These are phyloP conservation scores for Arthrobotrys sphaeroides DNA, from an alignment of 2,329 filamentous ascomycete species.

Conservation along the genomic window DNA sequence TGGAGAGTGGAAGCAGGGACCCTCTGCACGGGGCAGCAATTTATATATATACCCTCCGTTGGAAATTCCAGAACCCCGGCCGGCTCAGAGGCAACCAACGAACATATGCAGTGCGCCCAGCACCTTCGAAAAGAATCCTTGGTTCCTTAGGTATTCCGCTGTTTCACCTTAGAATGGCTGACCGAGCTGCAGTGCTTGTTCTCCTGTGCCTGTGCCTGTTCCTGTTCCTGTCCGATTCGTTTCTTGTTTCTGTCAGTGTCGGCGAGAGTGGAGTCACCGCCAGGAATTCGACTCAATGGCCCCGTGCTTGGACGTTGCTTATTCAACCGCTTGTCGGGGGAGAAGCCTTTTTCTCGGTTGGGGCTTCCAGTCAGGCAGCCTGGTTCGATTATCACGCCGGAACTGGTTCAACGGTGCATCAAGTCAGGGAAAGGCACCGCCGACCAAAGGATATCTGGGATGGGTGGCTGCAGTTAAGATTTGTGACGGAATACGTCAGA, in stretches of 20 bases:
- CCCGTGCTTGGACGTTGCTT: constrained; percentile 6
- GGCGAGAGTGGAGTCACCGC: constrained; percentile 22
- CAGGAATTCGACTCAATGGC: constrained; percentile 2
- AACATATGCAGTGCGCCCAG: constrained; percentile 3
- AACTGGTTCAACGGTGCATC: background rate
- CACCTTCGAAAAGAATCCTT: constrained; percentile 6
- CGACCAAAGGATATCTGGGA: constrained; percentile 21
- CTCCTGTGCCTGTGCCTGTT: background rate
- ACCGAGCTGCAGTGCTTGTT: background rate
- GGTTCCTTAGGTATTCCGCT: background rate
- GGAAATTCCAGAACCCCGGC: too few species aligned
- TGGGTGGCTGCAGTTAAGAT: background rate
- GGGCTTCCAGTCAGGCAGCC: background rate
- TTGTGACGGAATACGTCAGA: constrained; percentile 1
- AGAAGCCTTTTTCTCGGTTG: constrained; percentile 15
- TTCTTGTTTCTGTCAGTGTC: constrained; percentile 21
- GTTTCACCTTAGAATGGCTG: constrained; percentile 7
- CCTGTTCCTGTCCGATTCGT: background rate
- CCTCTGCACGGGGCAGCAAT: too few species aligned
- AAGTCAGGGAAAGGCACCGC: constrained; percentile 7
- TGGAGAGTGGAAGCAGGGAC: too few species aligned
- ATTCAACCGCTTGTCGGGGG: background rate
- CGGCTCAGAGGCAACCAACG: background rate
- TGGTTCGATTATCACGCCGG: constrained; percentile 22
- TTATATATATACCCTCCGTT: too few species aligned